Evolutionary conservation across 257 asterid species (phyloP).

Genomic region (Solanum arcanum): DNA sequence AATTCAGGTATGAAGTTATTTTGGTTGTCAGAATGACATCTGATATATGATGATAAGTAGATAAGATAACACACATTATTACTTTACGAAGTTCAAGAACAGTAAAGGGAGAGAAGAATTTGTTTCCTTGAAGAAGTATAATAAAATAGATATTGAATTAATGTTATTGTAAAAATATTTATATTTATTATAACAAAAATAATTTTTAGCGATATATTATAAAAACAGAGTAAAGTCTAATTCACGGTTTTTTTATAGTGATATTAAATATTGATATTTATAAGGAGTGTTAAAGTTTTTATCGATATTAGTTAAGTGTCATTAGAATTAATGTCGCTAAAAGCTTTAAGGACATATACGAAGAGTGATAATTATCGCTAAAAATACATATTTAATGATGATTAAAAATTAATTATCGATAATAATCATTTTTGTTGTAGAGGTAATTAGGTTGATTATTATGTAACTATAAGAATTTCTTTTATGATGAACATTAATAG

Average conservation of each 20-base stretch:
- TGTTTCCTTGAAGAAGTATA: not conserved
- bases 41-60: not conserved
- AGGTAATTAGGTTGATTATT: not conserved
- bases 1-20: no score
- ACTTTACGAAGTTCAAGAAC: not conserved
- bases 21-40: not conserved
- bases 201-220: no score
- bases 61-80: not conserved
- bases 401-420: no score
- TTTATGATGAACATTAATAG: no score
- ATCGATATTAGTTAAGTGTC: no score
- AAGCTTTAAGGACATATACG: rapidly evolving
- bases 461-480: not conserved
- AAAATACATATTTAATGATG: no score
- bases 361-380: no score
- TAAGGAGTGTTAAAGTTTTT: no score
- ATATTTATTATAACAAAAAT: not conserved
- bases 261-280: no score
- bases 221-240: no score
- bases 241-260: rapidly evolving
- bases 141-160: not conserved
- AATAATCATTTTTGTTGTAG: no score
- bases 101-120: not conserved
- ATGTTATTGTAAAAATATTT: not conserved
- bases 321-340: no score